These are phyloP conservation scores for Luffa aegyptiaca DNA, from an alignment of 306 rosid species.

Conservation along the genomic window DNA sequence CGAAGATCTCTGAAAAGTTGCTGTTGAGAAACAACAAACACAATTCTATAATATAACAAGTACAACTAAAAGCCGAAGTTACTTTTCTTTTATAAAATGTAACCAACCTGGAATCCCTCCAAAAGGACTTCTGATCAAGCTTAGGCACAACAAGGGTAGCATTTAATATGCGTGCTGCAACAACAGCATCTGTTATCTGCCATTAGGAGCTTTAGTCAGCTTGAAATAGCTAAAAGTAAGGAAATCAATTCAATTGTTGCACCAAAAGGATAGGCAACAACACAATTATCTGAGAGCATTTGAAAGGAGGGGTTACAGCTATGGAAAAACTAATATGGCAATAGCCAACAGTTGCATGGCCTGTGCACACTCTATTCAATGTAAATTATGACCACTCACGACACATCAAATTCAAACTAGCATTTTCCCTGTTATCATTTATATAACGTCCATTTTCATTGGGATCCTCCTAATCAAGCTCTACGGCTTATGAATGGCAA, in stretches of 20 bases:
- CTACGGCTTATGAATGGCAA: not conserved
- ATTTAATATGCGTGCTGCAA: conserved; percentile 90
- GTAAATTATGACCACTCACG: not conserved
- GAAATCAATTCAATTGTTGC: conserved; percentile 5
- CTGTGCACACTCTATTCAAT: not conserved
- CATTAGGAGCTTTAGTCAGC: conserved; percentile 23
- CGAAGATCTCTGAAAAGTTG: conserved; percentile 90
- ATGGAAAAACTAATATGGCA: not conserved
- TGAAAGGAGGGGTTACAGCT: not conserved
- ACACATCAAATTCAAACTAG: not conserved
- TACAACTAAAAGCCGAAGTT: not conserved
- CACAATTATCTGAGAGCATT: not conserved
- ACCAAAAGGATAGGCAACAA: conserved; percentile 12
- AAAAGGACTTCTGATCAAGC: conserved; percentile 86
- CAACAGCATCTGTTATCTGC: conserved; percentile 97
- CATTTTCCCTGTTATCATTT: not conserved
- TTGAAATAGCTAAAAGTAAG: conserved; percentile 5
- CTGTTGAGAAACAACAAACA: conserved; percentile 47
- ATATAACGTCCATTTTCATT: not conserved
- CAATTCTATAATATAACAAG: conserved; percentile 2
- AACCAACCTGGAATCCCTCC: conserved; percentile 92
- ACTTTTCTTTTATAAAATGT: not conserved
- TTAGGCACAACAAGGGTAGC: conserved; percentile 91
- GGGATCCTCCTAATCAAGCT: not conserved
- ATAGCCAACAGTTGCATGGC: not conserved